phyloP scores from a whole-genome alignment of 1,139 yeast genomes.

The Debaryomyces nepalensis region DNA sequence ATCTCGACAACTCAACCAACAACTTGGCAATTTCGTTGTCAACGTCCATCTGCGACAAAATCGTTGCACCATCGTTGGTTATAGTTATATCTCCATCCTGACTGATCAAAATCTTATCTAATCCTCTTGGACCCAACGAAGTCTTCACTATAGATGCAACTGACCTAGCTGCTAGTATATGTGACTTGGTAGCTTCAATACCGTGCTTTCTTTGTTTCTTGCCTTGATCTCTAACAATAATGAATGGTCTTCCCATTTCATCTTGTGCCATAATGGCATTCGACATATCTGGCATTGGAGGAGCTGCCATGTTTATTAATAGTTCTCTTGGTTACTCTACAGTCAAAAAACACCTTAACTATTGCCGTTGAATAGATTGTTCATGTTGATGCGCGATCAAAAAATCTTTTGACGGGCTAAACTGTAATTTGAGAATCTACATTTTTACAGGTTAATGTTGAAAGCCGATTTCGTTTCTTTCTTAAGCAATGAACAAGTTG shows the following conservation, averaged over 20 bases:
- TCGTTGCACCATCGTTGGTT: conserved; percentile 98
- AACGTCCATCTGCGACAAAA: conserved; percentile 92
- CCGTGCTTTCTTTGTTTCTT: conserved; percentile 92
- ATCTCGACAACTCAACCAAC: conserved; percentile 88
- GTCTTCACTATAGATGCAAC: conserved; percentile 92
- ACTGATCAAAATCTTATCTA: conserved; percentile 87
- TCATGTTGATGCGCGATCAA: conserved; percentile 13
- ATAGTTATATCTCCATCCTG: conserved; percentile 98
- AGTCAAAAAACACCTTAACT: conserved; percentile 1
- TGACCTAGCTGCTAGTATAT: conserved; percentile 93
- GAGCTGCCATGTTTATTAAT: conserved; percentile 32
- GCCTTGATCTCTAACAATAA: conserved; percentile 97
- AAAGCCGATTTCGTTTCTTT: not conserved
- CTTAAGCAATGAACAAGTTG: not conserved
- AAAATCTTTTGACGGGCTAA: conserved; percentile 8
- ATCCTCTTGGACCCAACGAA: conserved; percentile 96
- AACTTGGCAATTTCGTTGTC: conserved; percentile 96
- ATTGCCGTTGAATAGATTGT: conserved; percentile 11
- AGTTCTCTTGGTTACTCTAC: conserved; percentile 5
- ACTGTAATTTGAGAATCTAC: conserved; percentile 3
- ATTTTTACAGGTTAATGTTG: conserved; percentile 4
- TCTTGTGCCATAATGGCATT: conserved; percentile 99
- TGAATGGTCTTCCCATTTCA: conserved; percentile 98
- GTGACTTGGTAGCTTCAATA: conserved; percentile 91
- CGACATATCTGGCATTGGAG: conserved; percentile 79